Evolutionary conservation across 768 basidiomycete genomes (phyloP), one percentile per base, ranked within the genome.

Genomic region (Lactifluus pinguis): DNA sequence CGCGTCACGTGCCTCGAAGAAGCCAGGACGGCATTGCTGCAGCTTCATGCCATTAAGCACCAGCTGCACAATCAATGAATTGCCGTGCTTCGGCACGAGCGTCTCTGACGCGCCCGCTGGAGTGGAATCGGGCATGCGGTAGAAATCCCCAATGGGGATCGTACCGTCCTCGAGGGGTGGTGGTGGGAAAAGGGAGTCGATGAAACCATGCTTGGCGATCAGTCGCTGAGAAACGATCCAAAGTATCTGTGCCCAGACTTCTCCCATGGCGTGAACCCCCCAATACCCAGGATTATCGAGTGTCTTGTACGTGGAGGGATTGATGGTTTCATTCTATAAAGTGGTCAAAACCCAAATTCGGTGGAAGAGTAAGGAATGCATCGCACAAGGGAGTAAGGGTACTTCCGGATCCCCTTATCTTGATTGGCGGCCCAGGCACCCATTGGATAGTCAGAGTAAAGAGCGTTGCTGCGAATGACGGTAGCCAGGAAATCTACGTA

Each of bases 211-310:
- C 73, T 89, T 87, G 73, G 76, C 75, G 68, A 97, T 89, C 38
- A 98, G 74, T 25, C 77, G 73, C 68, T 92, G 83, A 19, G 82
- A 79, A 50, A 89, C 79, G 66, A 92, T 79, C 88, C 88, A 93
- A 55, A 93, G 85, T 29, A 92, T 86, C 76, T 93, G 75, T 5
- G 94, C 95, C 94, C 95, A 98, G 55, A 98, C 95, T 74, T 95
- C 93, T 48, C 93, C 93, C 63, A 94, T 86, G 21, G 88, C 87
- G 68, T 89, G 88, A 9, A 95, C 93, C 39, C 92, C 91, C 86
- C 91, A 95, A 78, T 95, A 95, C 17, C 91, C 91, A 2, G 86
- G 85, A 73, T 88, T 88, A 77, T 98, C 92, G 21, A 99, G 86
- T 2, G 87, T 94, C 83, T 92, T 89, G 81, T 98, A 98, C 0